Base-by-base conservation (phyloP, 208 protist species). In the Trypanosoma conorhini region DNA sequence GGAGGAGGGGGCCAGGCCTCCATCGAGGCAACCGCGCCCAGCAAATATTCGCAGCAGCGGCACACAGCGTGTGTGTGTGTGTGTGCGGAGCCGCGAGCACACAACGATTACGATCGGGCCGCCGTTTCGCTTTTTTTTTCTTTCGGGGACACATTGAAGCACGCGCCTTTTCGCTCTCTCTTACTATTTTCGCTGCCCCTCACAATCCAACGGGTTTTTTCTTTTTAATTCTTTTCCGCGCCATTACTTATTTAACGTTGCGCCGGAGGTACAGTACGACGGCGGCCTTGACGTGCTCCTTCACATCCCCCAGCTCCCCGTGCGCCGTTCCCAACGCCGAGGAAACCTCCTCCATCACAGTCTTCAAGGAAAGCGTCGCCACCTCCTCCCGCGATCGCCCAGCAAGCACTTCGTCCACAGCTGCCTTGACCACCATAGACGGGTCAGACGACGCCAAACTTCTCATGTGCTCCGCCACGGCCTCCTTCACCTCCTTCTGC, bases 361-460 rank as follows among this genome's bases (percentile, higher is more conserved):
- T 67, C 58, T 88, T 87, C 61, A 92, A 80, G 0, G 80, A 80
- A 13, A 93, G 66, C 0, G 13, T 59, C 22, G 61, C 19, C 17
- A 88, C 17, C n/a, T 69, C 44, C 2, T 72, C 64, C 22, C 51
- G 22, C 4, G 46, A 31, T 19, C 63, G 72, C 17, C 42, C 26
- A 0, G 19, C 59, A 19, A 90, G 70, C 26, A 84, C 74, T 9
- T 58, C 55, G 26, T 56, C 46, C 30, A 90, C 85, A 15, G 83
- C 67, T 1, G 50, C 40, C 12, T 57, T 54, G 50, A 24, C 19
- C 9, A n/a, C 1, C n/a, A 12, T n/a, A 54, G 12, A 26, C n/a
- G 1, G n/a, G 17, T 24, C 22, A 24, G 50, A 28, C n/a, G 19
- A 24, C 17, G 1, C 7, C 50, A 28, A 26, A 24, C 42, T 59